These are phyloP conservation scores for Candida labiduridarum DNA, from an alignment of 1,139 yeast species.

Conservation along the genomic window DNA sequence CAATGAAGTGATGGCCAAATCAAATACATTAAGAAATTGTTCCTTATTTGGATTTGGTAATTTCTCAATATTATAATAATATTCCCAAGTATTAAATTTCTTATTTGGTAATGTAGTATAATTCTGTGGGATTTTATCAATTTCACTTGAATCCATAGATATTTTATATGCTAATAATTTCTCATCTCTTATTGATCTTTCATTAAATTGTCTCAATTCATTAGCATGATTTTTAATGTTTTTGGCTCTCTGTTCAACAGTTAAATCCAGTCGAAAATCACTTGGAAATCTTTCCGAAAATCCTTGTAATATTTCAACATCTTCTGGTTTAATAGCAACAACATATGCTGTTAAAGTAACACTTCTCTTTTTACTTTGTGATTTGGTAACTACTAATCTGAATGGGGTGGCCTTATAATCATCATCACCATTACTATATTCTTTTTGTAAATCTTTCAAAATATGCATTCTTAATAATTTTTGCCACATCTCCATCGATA, in stretches of 20 bases:
- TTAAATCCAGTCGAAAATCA: constrained; percentile 23
- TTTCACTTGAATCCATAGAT: constrained; percentile 1
- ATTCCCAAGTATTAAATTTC: constrained; percentile 8
- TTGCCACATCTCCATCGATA: constrained; percentile 62
- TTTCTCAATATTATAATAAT: constrained; percentile 9
- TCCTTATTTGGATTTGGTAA: not conserved
- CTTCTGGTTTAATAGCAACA: constrained; percentile 31
- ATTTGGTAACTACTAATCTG: constrained; percentile 29
- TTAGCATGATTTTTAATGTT: constrained; percentile 23
- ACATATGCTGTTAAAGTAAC: constrained; percentile 31
- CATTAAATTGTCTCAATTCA: constrained; percentile 22
- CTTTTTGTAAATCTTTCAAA: constrained; percentile 25
- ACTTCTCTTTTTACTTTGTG: constrained; percentile 11
- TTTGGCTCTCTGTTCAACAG: constrained; percentile 20
- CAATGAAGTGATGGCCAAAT: constrained; percentile 6
- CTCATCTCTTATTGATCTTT: constrained; percentile 9
- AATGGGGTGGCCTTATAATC: constrained; percentile 20
- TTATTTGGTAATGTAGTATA: constrained; percentile 5
- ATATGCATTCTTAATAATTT: constrained; percentile 45
- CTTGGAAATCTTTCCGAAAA: constrained; percentile 27
- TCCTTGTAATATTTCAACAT: constrained; percentile 27
- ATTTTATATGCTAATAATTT: constrained; percentile 11
- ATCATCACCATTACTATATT: constrained; percentile 13
- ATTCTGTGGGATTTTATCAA: not conserved
- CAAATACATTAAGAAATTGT: constrained; percentile 6